Evolutionary conservation across 345 rosid species (phyloP).

Genomic region (Citrus hindsii): DNA sequence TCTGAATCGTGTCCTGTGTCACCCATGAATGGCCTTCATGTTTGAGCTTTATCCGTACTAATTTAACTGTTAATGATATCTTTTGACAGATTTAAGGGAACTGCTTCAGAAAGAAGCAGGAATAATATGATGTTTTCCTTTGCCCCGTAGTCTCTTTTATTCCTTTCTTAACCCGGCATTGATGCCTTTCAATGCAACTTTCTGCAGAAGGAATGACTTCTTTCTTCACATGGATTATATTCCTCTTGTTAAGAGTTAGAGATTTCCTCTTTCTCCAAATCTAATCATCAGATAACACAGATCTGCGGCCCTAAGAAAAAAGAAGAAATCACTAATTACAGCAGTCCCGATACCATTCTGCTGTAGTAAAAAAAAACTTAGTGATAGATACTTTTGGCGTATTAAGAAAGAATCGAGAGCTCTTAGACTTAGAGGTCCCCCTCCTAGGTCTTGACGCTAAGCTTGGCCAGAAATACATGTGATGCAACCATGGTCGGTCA

Average conservation of each 20-base stretch:
- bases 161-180: slow-evolving; percentile 21
- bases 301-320: no score
- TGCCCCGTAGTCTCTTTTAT: slow-evolving; percentile 14
- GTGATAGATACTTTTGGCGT: not conserved
- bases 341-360: not conserved
- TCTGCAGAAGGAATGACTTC: slow-evolving; percentile 1
- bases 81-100: slow-evolving; percentile 7
- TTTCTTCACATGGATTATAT: not conserved
- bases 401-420: not conserved
- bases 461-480: not conserved
- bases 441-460: not conserved
- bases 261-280: no score
- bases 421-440: not conserved
- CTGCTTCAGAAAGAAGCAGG: slow-evolving; percentile 12
- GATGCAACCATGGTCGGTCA: not conserved
- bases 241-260: no score
- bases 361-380: not conserved
- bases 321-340: no score
- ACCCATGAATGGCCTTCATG: slow-evolving; percentile 18
- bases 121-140: slow-evolving; percentile 26
- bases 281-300: no score
- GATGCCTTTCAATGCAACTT: not conserved
- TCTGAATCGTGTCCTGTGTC: slow-evolving; percentile 5
- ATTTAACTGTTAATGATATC: not conserved
- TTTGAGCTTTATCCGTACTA: not conserved